phyloP scores from a whole-genome alignment of 2,329 filamentous ascomycete species.

The Dactylellina drechsleri region DNA sequence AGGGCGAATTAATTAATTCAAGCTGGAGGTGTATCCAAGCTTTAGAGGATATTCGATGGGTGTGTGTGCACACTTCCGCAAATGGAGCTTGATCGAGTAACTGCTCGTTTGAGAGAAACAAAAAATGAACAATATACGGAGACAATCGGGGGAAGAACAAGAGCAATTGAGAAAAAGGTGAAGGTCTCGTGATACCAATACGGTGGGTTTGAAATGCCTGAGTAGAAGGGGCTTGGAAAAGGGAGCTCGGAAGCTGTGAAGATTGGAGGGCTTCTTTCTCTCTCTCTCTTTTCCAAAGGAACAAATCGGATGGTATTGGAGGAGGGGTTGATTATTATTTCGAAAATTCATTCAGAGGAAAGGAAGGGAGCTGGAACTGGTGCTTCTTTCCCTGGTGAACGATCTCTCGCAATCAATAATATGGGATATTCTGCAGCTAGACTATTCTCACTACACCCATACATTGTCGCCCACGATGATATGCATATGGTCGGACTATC shows the following conservation, averaged over 20 bases:
- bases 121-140: background rate
- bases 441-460: slow-evolving; percentile 21
- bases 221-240: background rate
- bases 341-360: slow-evolving; percentile 15
- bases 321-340: slow-evolving; percentile 19
- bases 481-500: slow-evolving; percentile 28
- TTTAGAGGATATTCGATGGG: background rate
- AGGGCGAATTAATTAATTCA: too few species aligned
- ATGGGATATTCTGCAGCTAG: slow-evolving; percentile 11
- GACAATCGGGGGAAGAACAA: slow-evolving; percentile 1
- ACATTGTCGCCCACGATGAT: slow-evolving; percentile 52
- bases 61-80: slow-evolving; percentile 3
- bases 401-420: background rate
- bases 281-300: slow-evolving; percentile 5
- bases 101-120: slow-evolving; percentile 16
- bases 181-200: slow-evolving; percentile 33
- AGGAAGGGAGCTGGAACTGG: slow-evolving; percentile 25
- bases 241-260: slow-evolving; percentile 3
- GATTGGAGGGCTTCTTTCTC: slow-evolving; percentile 3
- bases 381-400: slow-evolving; percentile 25
- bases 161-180: slow-evolving; percentile 18
- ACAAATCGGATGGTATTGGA: slow-evolving; percentile 29
- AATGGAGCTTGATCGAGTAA: slow-evolving; percentile 11
- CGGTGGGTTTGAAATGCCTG: background rate
- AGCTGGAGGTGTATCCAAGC: too few species aligned